A percentile compares a stretch with the other conserved stretches of the same genome.
Conservation (phyloP, 2,329 filamentous ascomycete genomes). For the Phyllosticta citribraziliensis region DNA sequence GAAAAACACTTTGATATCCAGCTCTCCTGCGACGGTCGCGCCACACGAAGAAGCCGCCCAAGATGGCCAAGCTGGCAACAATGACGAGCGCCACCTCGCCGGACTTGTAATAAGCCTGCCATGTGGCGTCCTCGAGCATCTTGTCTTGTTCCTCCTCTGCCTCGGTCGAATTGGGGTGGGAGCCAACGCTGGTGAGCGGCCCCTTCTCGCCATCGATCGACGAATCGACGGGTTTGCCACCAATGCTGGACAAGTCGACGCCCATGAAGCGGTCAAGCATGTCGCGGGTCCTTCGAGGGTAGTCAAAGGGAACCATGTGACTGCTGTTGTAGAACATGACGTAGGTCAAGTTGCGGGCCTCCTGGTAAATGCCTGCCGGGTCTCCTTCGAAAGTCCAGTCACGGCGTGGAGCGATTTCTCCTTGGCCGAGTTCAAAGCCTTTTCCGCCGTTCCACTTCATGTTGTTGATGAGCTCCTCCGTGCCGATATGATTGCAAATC, state of each 20-base stretch:
- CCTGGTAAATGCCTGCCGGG: slow-evolving; percentile 82
- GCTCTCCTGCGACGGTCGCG: slow-evolving; percentile 40
- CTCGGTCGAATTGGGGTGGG: slow-evolving; percentile 57
- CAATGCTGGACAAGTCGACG: slow-evolving; percentile 83
- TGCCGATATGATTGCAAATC: slow-evolving; percentile 95
- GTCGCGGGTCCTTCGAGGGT: slow-evolving; percentile 73
- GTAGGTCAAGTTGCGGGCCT: slow-evolving; percentile 90
- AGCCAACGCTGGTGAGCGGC: slow-evolving; percentile 66
- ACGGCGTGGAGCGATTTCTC: slow-evolving; percentile 81
- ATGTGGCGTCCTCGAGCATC: slow-evolving; percentile 73
- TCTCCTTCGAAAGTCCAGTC: slow-evolving; percentile 93
- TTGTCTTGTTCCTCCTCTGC: slow-evolving; percentile 59
- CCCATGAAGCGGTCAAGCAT: slow-evolving; percentile 97
- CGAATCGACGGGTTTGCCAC: slow-evolving; percentile 67
- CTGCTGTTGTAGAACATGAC: slow-evolving; percentile 91
- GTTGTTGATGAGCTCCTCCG: slow-evolving; percentile 80
- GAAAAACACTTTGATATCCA: slow-evolving; percentile 35
- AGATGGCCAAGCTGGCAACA: slow-evolving; percentile 60
- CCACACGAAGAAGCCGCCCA: slow-evolving; percentile 66
- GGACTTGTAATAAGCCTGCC: slow-evolving; percentile 79
- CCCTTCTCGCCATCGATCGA: slow-evolving; percentile 78
- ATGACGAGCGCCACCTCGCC: slow-evolving; percentile 79
- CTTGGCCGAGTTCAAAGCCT: slow-evolving; percentile 80
- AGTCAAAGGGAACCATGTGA: slow-evolving; percentile 97
- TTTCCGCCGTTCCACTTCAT: slow-evolving; percentile 87